phyloP scores from a whole-genome alignment of 495 filamentous ascomycete species.

The Podospora conica region DNA sequence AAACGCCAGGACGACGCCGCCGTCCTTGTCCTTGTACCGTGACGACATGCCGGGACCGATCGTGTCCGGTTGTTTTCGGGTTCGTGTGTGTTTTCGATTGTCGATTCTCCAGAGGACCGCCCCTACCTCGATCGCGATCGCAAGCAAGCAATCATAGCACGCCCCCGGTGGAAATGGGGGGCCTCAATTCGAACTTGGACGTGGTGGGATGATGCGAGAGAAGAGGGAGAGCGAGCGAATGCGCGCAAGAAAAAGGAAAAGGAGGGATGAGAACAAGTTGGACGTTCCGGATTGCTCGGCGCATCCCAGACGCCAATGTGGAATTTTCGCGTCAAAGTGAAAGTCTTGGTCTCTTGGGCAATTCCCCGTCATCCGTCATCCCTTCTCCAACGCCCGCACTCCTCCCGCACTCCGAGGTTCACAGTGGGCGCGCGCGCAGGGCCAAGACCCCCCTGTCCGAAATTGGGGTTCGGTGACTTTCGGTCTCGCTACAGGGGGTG shows the following conservation, averaged over 20 bases:
- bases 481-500: slow-evolving; percentile 2
- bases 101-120: neutral
- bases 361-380: neutral
- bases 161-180: neutral
- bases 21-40: slow-evolving; percentile 63
- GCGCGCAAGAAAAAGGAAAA: slow-evolving; percentile 1
- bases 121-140: neutral
- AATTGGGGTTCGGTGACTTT: neutral
- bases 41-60: neutral
- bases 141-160: slow-evolving; percentile 6
- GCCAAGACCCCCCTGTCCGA: neutral
- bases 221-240: neutral
- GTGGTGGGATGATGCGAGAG: neutral
- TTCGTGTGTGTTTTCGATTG: slow-evolving; percentile 20
- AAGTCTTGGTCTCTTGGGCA: neutral
- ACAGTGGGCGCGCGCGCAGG: neutral
- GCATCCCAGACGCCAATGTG: neutral
- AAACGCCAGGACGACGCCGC: slow-evolving; percentile 71
- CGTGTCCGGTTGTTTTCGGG: no score
- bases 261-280: neutral
- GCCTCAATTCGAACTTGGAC: no score
- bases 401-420: no score
- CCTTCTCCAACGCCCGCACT: neutral
- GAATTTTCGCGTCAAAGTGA: slow-evolving; percentile 2
- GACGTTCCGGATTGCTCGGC: slow-evolving; percentile 11